Evolutionary conservation across 176 grass and related monocot species (phyloP).

Genomic region (Musa schizocarpa): DNA sequence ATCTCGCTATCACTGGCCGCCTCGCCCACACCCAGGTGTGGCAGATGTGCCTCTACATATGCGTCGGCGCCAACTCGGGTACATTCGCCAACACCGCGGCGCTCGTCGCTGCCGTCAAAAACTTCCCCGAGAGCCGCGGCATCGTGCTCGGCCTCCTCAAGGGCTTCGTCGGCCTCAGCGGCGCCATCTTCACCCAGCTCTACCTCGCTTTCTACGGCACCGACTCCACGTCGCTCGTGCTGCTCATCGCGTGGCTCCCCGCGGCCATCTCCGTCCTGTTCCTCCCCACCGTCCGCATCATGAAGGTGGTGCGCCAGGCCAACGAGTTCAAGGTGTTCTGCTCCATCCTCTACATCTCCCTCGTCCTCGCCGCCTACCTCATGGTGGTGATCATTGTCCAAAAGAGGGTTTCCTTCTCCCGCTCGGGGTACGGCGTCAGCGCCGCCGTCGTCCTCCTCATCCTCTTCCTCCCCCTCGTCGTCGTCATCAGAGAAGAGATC

Average conservation of each 20-base stretch:
- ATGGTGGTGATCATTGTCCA: slow-evolving; percentile 56
- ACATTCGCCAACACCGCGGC: slow-evolving; percentile 73
- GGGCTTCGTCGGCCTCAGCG: slow-evolving; percentile 70
- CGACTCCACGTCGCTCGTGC: slow-evolving; percentile 42
- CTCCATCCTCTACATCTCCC: slow-evolving; percentile 70
- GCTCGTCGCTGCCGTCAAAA: slow-evolving; percentile 59
- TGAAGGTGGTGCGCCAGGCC: slow-evolving; percentile 21
- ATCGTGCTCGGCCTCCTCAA: slow-evolving; percentile 63
- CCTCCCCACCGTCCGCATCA: slow-evolving; percentile 57
- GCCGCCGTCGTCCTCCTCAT: slow-evolving; percentile 41
- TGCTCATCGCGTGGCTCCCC: slow-evolving; percentile 74
- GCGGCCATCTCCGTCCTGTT: slow-evolving; percentile 57
- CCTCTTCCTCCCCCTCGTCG: slow-evolving; percentile 47
- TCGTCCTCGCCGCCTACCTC: slow-evolving; percentile 47
- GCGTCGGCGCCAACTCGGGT: slow-evolving; percentile 58
- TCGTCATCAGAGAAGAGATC: slow-evolving; percentile 59
- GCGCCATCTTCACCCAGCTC: slow-evolving; percentile 83
- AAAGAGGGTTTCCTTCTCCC: slow-evolving; percentile 40
- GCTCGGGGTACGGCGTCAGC: slow-evolving; percentile 25
- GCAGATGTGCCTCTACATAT: slow-evolving; percentile 77
- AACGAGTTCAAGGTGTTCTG: slow-evolving; percentile 39
- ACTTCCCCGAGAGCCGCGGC: slow-evolving; percentile 59
- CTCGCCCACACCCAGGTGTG: slow-evolving; percentile 33
- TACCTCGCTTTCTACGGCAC: slow-evolving; percentile 56
- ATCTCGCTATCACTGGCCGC: slow-evolving; percentile 44